Evolutionary conservation across 805 yeast genomes (phyloP).

Genomic region (Candida broadrunensis): DNA sequence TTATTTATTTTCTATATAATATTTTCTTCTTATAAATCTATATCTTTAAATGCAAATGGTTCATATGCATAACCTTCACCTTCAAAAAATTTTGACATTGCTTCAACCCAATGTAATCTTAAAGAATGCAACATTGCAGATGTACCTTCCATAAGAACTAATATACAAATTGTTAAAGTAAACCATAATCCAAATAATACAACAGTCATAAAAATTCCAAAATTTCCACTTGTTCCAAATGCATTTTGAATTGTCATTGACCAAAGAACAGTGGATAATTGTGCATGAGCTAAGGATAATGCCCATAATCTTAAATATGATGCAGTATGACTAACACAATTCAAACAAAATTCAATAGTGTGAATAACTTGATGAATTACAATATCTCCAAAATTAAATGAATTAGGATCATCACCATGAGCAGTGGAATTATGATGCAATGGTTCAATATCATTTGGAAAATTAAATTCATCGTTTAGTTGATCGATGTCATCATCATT

Average conservation of each 20-base stretch:
- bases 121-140: constrained; percentile 81
- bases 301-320: constrained; percentile 80
- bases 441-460: constrained; percentile 39
- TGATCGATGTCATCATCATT: constrained; percentile 17
- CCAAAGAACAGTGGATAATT: constrained; percentile 71
- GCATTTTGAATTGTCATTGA: constrained; percentile 68
- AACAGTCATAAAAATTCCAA: constrained; percentile 58
- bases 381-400: constrained; percentile 56
- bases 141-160: constrained; percentile 80
- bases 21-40: constrained; percentile 8
- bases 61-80: constrained; percentile 72
- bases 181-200: constrained; percentile 74
- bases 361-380: constrained; percentile 79
- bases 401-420: constrained; percentile 45
- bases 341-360: constrained; percentile 76
- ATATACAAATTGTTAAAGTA: constrained; percentile 60
- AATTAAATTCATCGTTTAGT: constrained; percentile 21
- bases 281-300: constrained; percentile 76
- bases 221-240: constrained; percentile 51
- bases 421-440: constrained; percentile 24
- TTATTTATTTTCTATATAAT: neutral
- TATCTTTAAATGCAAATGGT: constrained; percentile 52
- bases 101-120: constrained; percentile 79
- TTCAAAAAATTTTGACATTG: constrained; percentile 76
- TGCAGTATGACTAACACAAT: constrained; percentile 79